A percentile compares a stretch with the other conserved stretches of the same genome.
Conservation (phyloP, 345 rosid genomes). For the Citrus reticulata region DNA sequence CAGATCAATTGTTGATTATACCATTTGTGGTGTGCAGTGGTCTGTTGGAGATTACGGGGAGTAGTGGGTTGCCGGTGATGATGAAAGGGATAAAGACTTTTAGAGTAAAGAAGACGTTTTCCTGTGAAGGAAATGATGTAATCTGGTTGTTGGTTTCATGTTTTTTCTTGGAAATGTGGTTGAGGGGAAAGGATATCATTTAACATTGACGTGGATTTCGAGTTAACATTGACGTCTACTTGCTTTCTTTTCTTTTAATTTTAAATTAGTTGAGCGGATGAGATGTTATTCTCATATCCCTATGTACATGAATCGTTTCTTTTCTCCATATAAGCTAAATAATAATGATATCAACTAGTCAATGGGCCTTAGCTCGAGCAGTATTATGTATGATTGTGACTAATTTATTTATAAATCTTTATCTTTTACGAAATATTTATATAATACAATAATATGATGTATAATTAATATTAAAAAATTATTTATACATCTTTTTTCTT, state of each 20-base stretch:
- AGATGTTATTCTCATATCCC: neutral
- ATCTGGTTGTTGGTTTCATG: neutral
- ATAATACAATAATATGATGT: too few relatives aligned
- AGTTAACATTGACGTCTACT: slow-evolving; percentile 6
- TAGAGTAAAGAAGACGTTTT: neutral
- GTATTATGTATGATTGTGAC: too few relatives aligned
- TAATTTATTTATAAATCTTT: too few relatives aligned
- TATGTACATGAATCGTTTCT: neutral
- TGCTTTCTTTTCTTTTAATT: neutral
- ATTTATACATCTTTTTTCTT: too few relatives aligned
- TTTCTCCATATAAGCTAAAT: neutral
- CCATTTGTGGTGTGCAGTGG: neutral
- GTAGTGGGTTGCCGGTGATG: neutral
- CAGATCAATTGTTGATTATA: neutral
- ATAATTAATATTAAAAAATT: too few relatives aligned
- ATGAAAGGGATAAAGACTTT: neutral
- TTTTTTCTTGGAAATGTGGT: slow-evolving; percentile 10
- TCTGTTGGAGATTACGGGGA: neutral
- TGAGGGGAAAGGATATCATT: neutral
- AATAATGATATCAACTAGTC: neutral
- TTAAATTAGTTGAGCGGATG: slow-evolving; percentile 19
- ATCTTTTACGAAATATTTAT: too few relatives aligned
- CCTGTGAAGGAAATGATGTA: slow-evolving; percentile 1
- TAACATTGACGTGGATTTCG: slow-evolving; percentile 13
- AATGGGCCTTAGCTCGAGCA: too few relatives aligned